Evolutionary conservation across 345 rosid genomes (phyloP), one percentile per base, ranked within the genome.

Genomic region (Eucalyptus grandis): DNA sequence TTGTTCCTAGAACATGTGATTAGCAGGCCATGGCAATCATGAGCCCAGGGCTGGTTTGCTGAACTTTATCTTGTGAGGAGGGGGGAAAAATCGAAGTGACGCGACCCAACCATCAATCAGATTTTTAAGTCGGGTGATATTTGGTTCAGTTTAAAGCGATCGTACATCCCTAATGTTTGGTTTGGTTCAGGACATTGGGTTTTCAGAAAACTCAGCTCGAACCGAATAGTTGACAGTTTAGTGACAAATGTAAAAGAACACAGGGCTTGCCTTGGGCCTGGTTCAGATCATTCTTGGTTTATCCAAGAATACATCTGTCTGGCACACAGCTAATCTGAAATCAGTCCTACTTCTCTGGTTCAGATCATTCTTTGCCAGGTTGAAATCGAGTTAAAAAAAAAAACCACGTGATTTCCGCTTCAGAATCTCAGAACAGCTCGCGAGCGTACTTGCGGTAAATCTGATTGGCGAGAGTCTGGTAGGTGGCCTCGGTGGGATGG

Each of bases 401-500:
- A 69, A 69, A 34, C 26, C 44, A 34, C 12, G 44, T 9, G 17
- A 17, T 69, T 17, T 31, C 81, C 13, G 44, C 81, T 9, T 19
- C 37, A 4, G 43, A 34, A 13, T 31, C 19, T 88, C 43, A 88
- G 80, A 89, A 46, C 54, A 88, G 56, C 54, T 88, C 30, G 87
- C 8, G 34, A 12, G 15, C 49, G 15, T 67, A 37, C 37, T 89
- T 54, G 14, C 37, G 4, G 21, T 89, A 13, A 27, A 90, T 3
- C 21, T 27, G 49, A 12, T 69, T 16, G 50, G 54, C 14, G n/a
- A 94, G 86, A 30, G 86, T 86, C 65, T 72, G 24, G 89, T 95
- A 96, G 44, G 97, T 91, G 53, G 65, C 91, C 88, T 96, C 96
- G 5, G 98, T 92, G 0, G 98, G 98, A 92, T 97, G 98, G 90